Conservation (phyloP, 495 filamentous ascomycete genomes). For the Symbiotaphrina buchneri region DNA sequence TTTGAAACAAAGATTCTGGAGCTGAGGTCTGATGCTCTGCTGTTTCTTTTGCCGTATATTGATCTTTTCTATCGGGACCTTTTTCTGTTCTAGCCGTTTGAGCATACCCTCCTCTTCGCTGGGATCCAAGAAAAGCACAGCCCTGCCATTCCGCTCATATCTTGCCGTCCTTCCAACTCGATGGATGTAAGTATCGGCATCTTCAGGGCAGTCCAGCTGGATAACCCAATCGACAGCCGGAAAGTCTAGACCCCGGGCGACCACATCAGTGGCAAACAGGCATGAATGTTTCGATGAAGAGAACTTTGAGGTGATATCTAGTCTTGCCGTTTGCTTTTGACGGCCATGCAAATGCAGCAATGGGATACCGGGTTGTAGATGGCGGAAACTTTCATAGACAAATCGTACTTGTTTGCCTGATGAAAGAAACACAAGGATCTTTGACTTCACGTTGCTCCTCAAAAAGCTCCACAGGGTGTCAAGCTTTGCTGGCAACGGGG, state of each 20-base stretch:
- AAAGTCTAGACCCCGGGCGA: constrained; percentile 84
- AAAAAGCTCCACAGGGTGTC: constrained; percentile 87
- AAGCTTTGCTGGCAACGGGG: constrained; percentile 66
- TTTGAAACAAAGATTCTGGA: constrained; percentile 90
- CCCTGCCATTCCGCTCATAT: constrained; percentile 71
- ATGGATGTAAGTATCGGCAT: constrained; percentile 94
- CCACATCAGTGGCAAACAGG: constrained; percentile 87
- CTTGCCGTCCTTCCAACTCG: constrained; percentile 85
- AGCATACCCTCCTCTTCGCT: constrained; percentile 79
- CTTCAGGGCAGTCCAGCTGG: constrained; percentile 85
- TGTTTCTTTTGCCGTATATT: constrained; percentile 79
- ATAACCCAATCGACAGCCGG: constrained; percentile 96
- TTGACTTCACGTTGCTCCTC: constrained; percentile 64
- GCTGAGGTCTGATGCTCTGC: constrained; percentile 53
- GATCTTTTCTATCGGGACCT: constrained; percentile 64
- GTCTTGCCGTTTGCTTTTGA: constrained; percentile 71
- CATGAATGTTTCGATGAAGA: constrained; percentile 56
- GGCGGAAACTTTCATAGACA: constrained; percentile 78
- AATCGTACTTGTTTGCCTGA: constrained; percentile 94
- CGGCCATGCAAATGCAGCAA: constrained; percentile 88
- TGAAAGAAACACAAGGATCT: constrained; percentile 85
- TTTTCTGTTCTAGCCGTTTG: constrained; percentile 60
- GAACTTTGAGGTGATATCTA: constrained; percentile 73
- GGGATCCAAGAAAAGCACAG: constrained; percentile 80
- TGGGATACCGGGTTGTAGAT: constrained; percentile 85